Evolutionary conservation across 2,329 filamentous ascomycete species (phyloP).

Genomic region (Penicillium sp.): DNA sequence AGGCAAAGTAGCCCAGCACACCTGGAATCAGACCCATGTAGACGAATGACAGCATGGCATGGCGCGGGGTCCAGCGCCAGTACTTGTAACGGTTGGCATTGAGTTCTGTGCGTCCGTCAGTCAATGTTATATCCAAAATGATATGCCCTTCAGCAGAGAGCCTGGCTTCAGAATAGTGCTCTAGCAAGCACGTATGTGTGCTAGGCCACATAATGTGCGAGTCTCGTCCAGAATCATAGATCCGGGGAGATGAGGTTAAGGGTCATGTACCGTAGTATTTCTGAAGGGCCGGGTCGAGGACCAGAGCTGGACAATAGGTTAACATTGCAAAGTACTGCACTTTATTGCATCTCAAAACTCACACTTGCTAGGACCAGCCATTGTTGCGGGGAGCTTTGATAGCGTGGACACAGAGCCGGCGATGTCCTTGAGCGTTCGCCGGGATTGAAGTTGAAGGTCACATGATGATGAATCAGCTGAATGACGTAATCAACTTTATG

Average conservation of each 20-base stretch:
- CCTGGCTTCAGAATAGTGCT: not conserved
- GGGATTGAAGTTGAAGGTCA: constrained; percentile 18
- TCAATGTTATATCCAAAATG: not conserved
- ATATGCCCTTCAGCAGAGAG: not conserved
- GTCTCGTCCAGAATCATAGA: not conserved
- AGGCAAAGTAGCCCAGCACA: constrained; percentile 69
- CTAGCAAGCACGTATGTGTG: not conserved
- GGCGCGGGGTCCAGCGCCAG: constrained; percentile 89
- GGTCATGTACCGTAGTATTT: constrained; percentile 51
- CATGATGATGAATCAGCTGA: constrained; percentile 8
- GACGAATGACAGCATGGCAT: constrained; percentile 73
- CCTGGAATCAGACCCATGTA: constrained; percentile 73
- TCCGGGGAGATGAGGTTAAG: constrained; percentile 15
- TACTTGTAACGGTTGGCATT: constrained; percentile 82
- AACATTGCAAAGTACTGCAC: constrained; percentile 42
- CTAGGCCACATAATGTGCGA: not conserved
- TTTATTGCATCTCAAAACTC: constrained; percentile 16
- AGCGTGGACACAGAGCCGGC: constrained; percentile 15
- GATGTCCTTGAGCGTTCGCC: constrained; percentile 7
- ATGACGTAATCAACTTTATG: constrained; percentile 6
- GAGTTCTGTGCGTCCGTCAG: constrained; percentile 62
- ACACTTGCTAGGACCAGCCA: constrained; percentile 55
- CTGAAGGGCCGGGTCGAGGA: constrained; percentile 47
- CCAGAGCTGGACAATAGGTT: constrained; percentile 49
- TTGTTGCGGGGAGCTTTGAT: constrained; percentile 34